Conservation (phyloP, 129 eudicot species). For the Tagetes erecta region DNA sequence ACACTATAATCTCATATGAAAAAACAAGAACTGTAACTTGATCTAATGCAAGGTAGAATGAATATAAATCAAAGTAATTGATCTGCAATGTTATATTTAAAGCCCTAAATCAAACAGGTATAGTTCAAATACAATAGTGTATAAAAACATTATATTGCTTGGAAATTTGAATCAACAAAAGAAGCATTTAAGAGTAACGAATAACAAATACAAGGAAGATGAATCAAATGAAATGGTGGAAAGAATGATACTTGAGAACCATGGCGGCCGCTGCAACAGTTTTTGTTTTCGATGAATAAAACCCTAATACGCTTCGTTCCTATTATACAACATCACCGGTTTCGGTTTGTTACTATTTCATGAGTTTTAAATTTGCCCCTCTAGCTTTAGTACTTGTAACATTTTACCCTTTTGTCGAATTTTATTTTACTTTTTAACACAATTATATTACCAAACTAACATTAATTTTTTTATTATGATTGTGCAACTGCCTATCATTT, state of each 20-base stretch:
- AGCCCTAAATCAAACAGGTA: not conserved
- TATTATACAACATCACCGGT: constrained; percentile 13
- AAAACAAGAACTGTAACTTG: not conserved
- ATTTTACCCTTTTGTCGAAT: not conserved
- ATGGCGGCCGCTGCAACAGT: constrained; percentile 37
- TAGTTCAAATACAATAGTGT: not conserved
- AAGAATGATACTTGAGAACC: constrained; percentile 33
- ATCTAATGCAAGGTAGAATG: not conserved
- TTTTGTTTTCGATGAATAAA: constrained; percentile 23
- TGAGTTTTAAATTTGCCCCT: constrained; percentile 1
- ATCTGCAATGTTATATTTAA: not conserved
- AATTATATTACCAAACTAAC: too few relatives aligned
- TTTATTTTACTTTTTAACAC: too few relatives aligned
- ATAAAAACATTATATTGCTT: not conserved
- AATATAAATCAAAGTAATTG: not conserved
- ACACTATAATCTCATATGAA: not conserved
- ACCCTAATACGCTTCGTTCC: constrained; percentile 29
- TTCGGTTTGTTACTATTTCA: not conserved
- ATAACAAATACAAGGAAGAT: not conserved
- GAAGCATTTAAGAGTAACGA: not conserved
- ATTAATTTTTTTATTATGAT: too few relatives aligned
- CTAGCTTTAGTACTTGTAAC: not conserved
- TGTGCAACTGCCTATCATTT: too few relatives aligned
- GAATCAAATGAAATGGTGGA: not conserved
- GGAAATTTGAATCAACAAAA: not conserved